Evolutionary conservation across 2,329 filamentous ascomycete genomes (phyloP), one percentile per base, ranked within the genome.

Genomic region (Diaporthe capsici): DNA sequence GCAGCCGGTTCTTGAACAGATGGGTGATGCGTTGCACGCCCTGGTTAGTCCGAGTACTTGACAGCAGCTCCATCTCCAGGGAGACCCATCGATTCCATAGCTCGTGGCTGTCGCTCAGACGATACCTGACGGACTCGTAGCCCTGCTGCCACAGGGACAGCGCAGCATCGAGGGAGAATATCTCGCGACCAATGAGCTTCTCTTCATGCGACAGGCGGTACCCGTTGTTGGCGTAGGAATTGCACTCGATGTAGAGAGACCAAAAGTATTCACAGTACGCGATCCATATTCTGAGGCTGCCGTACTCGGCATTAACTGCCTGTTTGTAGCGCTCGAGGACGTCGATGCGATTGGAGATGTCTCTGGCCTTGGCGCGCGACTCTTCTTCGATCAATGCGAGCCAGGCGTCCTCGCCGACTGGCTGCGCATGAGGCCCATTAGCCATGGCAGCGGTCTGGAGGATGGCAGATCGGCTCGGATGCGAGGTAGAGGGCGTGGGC

Each of bases 31-130:
- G 90, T 77, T 90, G 88, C 22, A 94, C 87, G 82, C 90, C 87
- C 81, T 90, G 85, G 80, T 88, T 81, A 78, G 90, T 89, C 79
- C 86, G 83, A 72, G 89, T 85, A 84, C 86, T 87, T 37, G 86
- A 88, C 28, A 96, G 88, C 78, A 94, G 90, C 78, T 94, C 90
- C 82, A 93, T 88, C 82, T 95, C 89, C 63, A 95, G 89, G 72
- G 92, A 91, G 58, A 95, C 88, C 89, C 94, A 96, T 78, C 92
- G 91, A 81, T 96, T 91, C 94, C 94, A 97, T 15, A 97, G 88
- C 74, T 92, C 84, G 81, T 95, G 92, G 81, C 94, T 96, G 82
- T 95, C 94, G 81, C 90, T 90, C 75, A 97, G 86, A 76, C 94
- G 93, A 83, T 93, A 94, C 81, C 92, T 91, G 72, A 94, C 94